Conservation (phyloP, 2,329 filamentous ascomycete species). For the Xylaria sp. region DNA sequence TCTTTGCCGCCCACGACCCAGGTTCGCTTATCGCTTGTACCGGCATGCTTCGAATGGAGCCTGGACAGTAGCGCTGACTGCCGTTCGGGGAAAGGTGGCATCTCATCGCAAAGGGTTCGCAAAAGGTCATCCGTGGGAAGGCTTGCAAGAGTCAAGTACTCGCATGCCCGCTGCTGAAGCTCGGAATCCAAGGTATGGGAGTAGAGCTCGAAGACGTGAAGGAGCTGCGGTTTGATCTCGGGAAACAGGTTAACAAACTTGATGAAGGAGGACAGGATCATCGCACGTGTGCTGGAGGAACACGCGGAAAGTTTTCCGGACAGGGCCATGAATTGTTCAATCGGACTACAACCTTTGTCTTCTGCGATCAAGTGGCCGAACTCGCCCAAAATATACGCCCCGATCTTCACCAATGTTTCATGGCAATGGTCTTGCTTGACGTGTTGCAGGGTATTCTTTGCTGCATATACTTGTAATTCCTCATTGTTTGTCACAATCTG, state of each 20-base stretch:
- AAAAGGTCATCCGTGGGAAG: conserved; percentile 90
- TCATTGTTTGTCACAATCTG: conserved; percentile 99
- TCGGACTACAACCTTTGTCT: conserved; percentile 89
- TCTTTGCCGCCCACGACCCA: conserved; percentile 99
- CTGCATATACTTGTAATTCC: conserved; percentile 95
- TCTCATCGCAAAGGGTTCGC: conserved; percentile 95
- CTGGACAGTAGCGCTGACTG: conserved; percentile 91
- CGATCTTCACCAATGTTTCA: conserved; percentile 97
- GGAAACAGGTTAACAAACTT: conserved; percentile 99
- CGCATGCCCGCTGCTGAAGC: conserved; percentile 93
- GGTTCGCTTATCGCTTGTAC: conserved; percentile 92
- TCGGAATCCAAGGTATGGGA: conserved; percentile 96
- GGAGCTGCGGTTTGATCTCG: conserved; percentile 94
- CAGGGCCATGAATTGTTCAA: conserved; percentile 94
- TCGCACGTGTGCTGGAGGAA: conserved; percentile 88
- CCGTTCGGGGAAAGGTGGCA: conserved; percentile 97
- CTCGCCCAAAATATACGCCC: conserved; percentile 93
- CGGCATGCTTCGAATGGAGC: conserved; percentile 92
- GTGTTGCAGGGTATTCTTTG: conserved; percentile 91
- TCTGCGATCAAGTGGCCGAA: conserved; percentile 98
- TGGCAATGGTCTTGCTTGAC: conserved; percentile 94
- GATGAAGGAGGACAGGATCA: conserved; percentile 94
- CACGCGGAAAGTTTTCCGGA: conserved; percentile 90
- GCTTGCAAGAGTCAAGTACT: conserved; percentile 87
- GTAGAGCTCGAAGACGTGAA: conserved; percentile 90